Percentiles rank a stretch among this genome's conserved stretches.
Conservation (phyloP, 2,329 filamentous ascomycete species). For the Fusarium sp. region DNA sequence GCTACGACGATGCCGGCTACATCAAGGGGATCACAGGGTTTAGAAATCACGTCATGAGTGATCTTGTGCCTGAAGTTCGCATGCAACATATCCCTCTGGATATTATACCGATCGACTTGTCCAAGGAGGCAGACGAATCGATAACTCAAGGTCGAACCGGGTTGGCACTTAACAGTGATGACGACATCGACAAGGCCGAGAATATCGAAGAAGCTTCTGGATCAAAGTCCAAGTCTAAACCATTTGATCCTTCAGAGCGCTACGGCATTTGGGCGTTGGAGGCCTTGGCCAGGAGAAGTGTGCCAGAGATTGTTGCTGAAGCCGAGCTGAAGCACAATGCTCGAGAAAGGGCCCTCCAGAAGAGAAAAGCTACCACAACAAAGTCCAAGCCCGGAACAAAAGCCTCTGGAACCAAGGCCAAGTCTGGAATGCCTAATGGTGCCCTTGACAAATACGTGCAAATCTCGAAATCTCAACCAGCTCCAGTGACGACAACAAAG, state of each 20-base stretch:
- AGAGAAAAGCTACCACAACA: conserved; percentile 22
- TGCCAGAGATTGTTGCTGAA: conserved; percentile 39
- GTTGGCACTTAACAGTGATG: conserved; percentile 72
- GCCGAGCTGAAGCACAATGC: conserved; percentile 42
- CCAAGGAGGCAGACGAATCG: conserved; percentile 74
- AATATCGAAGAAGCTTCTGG: conserved; percentile 20
- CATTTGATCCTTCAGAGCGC: conserved; percentile 73
- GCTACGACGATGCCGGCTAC: conserved; percentile 55
- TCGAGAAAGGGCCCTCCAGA: conserved; percentile 19
- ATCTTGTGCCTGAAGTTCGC: conserved; percentile 80
- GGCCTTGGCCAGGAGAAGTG: conserved; percentile 41
- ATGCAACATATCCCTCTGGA: conserved; percentile 80
- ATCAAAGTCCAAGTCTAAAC: conserved; percentile 1
- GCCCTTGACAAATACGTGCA: conserved; percentile 55
- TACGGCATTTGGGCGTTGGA: conserved; percentile 56
- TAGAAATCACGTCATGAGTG: conserved; percentile 78
- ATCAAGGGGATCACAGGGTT: conserved; percentile 75
- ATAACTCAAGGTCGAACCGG: conserved; percentile 63
- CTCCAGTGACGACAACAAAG: conserved; percentile 3
- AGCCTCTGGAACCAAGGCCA: conserved; percentile 13
- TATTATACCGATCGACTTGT: conserved; percentile 81
- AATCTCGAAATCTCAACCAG: conserved; percentile 49
- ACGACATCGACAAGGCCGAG: conserved; percentile 64
- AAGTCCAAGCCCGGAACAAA: conserved; percentile 30
- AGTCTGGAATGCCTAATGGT: conserved; percentile 38